These are phyloP conservation scores for Collybia sordida DNA, from an alignment of 768 basidiomycete genomes.

Conservation along the genomic window DNA sequence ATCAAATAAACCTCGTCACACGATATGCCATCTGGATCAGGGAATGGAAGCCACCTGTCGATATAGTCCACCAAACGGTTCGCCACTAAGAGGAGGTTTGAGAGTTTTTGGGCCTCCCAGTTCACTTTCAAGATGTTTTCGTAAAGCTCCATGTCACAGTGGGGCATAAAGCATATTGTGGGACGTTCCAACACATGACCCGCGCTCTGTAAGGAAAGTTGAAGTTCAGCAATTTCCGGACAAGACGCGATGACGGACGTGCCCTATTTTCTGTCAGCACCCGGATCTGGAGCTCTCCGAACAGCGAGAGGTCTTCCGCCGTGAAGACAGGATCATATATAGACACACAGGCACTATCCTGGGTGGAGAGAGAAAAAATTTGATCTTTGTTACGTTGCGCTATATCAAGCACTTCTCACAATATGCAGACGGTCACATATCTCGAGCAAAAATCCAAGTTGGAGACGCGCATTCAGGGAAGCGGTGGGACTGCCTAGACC, in stretches of 20 bases:
- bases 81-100: constrained; percentile 56
- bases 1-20: constrained; percentile 15
- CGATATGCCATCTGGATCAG: constrained; percentile 3
- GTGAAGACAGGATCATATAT: constrained; percentile 78
- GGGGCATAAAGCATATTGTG: constrained; percentile 77
- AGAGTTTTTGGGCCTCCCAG: constrained; percentile 48
- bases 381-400: constrained; percentile 6
- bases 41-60: constrained; percentile 47
- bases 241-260: constrained; percentile 28
- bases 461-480: constrained; percentile 62
- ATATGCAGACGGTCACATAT: constrained; percentile 54
- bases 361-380: constrained; percentile 13
- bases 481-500: constrained; percentile 72
- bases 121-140: constrained; percentile 64
- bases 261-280: constrained; percentile 46
- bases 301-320: constrained; percentile 52
- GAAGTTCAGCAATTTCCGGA: constrained; percentile 3
- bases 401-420: constrained; percentile 42
- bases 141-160: constrained; percentile 73
- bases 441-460: constrained; percentile 65
- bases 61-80: constrained; percentile 68
- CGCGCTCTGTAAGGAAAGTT: constrained; percentile 25
- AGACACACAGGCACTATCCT: constrained; percentile 51
- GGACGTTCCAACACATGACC: constrained; percentile 35
- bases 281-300: constrained; percentile 41